Percentiles rank a stretch among this genome's conserved stretches.
phyloP scores from a whole-genome alignment of 352 stramenopile genomes.

The Phytopythium montanum region DNA sequence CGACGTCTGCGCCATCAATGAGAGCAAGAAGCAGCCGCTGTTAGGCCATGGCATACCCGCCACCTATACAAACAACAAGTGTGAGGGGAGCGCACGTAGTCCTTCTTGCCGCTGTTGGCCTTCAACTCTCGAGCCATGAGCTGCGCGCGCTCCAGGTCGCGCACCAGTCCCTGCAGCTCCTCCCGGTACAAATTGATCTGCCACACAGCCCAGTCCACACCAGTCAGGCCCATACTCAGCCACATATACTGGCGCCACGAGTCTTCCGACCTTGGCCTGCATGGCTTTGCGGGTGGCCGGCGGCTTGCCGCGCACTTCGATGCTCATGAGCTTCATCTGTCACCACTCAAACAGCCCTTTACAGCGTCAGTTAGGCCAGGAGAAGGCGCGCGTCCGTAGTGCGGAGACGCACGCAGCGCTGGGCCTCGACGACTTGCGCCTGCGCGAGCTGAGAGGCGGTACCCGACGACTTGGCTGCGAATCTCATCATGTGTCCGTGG shows the following conservation, averaged over 20 bases:
- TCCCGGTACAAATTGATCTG: constrained; percentile 71
- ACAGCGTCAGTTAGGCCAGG: not conserved
- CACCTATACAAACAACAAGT: not conserved
- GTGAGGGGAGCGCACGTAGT: constrained; percentile 11
- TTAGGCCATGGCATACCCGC: too few relatives aligned
- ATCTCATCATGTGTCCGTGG: not conserved
- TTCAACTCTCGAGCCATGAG: constrained; percentile 59
- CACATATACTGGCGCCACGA: not conserved
- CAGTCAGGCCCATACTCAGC: not conserved
- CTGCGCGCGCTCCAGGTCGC: constrained; percentile 66
- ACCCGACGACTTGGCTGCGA: constrained; percentile 23
- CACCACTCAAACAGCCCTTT: too few relatives aligned
- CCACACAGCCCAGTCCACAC: not conserved
- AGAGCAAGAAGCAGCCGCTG: too few relatives aligned
- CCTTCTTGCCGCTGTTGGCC: not conserved
- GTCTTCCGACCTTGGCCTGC: constrained; percentile 61
- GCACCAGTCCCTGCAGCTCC: constrained; percentile 61
- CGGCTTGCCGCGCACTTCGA: constrained; percentile 62
- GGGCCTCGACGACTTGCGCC: constrained; percentile 60
- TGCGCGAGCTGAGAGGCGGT: constrained; percentile 53
- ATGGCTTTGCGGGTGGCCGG: constrained; percentile 63
- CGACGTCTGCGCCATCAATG: constrained; percentile 17
- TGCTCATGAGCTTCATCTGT: constrained; percentile 79
- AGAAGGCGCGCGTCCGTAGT: not conserved
- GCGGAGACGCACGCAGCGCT: constrained; percentile 48